A percentile compares a stretch with the other conserved stretches of the same genome.
Evolutionary conservation across 176 grass and related monocot species (phyloP).

Genomic region (Coix lacrymajobi): DNA sequence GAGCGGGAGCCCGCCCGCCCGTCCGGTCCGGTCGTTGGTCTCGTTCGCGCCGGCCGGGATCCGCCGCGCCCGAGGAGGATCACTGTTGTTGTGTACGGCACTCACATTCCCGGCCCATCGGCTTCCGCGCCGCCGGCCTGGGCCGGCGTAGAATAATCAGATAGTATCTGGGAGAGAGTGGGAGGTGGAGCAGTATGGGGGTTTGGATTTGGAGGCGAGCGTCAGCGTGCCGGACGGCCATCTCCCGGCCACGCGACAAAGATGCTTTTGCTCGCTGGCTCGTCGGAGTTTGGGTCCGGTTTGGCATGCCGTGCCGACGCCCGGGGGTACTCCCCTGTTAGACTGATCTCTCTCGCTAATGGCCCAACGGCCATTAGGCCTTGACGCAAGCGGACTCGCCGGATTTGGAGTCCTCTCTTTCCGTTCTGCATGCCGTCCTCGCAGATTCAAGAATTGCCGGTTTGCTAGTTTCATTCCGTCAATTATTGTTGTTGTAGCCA

Average conservation of each 20-base stretch:
- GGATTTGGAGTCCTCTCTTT: background rate
- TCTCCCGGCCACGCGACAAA: background rate
- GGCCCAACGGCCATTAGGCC: no score
- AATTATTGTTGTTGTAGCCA: no score
- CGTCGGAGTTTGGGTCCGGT: background rate
- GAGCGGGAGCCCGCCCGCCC: no score
- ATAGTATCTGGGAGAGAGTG: no score
- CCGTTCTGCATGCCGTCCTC: background rate
- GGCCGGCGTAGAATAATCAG: background rate
- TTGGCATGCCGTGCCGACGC: background rate
- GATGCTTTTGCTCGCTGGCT: background rate
- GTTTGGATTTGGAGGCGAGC: background rate
- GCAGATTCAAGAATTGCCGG: background rate
- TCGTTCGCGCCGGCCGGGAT: background rate
- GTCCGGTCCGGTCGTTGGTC: background rate
- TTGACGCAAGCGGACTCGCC: background rate
- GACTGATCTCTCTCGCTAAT: no score
- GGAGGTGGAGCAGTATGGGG: no score
- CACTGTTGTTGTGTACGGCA: background rate
- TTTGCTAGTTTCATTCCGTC: background rate
- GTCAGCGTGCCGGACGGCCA: background rate
- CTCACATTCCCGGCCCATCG: background rate
- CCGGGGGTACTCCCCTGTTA: no score
- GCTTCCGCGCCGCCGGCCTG: background rate
- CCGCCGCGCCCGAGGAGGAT: slow-evolving; percentile 7